Evolutionary conservation across 352 stramenopile species (phyloP).

Genomic region (Discostella stelligera): DNA sequence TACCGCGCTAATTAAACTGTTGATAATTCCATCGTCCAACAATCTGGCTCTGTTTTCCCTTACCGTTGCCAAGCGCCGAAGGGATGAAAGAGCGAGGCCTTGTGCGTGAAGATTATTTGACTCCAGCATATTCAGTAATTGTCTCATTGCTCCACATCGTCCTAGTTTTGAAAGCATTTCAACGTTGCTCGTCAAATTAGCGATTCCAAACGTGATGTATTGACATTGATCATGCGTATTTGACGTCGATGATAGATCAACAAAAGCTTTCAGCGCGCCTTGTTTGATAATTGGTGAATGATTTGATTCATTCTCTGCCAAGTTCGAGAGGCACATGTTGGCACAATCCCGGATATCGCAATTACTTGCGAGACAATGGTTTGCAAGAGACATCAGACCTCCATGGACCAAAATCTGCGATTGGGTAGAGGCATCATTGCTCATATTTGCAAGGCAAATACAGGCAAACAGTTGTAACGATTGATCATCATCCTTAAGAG

Average conservation of each 20-base stretch:
- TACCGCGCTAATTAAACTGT: slow-evolving; percentile 85
- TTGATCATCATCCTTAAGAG: slow-evolving; percentile 88
- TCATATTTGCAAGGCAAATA: slow-evolving; percentile 93
- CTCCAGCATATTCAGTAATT: slow-evolving; percentile 89
- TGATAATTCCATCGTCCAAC: slow-evolving; percentile 86
- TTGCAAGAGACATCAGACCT: slow-evolving; percentile 87
- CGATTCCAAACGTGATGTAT: slow-evolving; percentile 90
- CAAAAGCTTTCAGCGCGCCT: slow-evolving; percentile 85
- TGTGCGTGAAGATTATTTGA: slow-evolving; percentile 87
- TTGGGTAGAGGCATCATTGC: slow-evolving; percentile 88
- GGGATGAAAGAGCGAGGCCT: slow-evolving; percentile 89
- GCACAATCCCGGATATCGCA: slow-evolving; percentile 88
- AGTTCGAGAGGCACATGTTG: slow-evolving; percentile 93
- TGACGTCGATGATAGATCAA: slow-evolving; percentile 80
- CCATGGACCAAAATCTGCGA: slow-evolving; percentile 91
- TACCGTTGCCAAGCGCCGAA: slow-evolving; percentile 87
- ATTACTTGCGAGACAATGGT: slow-evolving; percentile 79
- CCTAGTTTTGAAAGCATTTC: slow-evolving; percentile 82
- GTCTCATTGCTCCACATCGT: slow-evolving; percentile 87
- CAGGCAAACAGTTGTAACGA: slow-evolving; percentile 88
- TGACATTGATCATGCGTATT: slow-evolving; percentile 86
- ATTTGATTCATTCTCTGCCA: slow-evolving; percentile 92
- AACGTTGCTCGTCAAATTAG: slow-evolving; percentile 84
- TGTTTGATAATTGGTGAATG: slow-evolving; percentile 89
- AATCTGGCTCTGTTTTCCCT: slow-evolving; percentile 87